Evolutionary conservation across 2,329 filamentous ascomycete species (phyloP).

Genomic region (Pleoardoris graminearum): DNA sequence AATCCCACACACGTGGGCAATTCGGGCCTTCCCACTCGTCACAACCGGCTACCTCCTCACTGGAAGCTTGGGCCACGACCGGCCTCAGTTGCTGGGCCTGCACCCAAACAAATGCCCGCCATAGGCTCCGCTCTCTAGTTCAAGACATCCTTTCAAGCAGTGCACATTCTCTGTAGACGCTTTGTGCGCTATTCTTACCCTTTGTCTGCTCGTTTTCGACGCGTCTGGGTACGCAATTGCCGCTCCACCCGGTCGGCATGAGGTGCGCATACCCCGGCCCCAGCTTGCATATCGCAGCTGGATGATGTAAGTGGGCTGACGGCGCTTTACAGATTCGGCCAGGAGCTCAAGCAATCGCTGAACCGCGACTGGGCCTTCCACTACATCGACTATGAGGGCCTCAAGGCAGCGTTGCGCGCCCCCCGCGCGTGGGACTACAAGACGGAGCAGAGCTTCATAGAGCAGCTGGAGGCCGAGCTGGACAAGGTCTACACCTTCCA

Average conservation of each 20-base stretch:
- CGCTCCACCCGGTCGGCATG: constrained; percentile 11
- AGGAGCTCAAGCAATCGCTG: constrained; percentile 92
- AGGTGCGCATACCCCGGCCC: constrained; percentile 20
- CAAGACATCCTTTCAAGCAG: constrained; percentile 4
- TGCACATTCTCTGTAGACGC: neutral
- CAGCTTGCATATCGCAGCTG: neutral
- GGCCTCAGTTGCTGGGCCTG: constrained; percentile 8
- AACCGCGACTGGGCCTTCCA: constrained; percentile 98
- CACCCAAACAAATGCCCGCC: constrained; percentile 1
- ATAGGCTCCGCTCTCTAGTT: constrained; percentile 1
- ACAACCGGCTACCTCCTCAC: neutral
- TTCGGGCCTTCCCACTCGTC: constrained; percentile 4
- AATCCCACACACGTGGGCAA: neutral
- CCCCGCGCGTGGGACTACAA: constrained; percentile 84
- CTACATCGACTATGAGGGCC: constrained; percentile 95
- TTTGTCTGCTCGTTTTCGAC: neutral
- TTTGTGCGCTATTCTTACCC: neutral
- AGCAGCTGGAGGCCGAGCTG: constrained; percentile 83
- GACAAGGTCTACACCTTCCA: constrained; percentile 98
- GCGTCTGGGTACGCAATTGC: constrained; percentile 3
- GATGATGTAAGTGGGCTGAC: constrained; percentile 24
- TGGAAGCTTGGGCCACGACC: constrained; percentile 6
- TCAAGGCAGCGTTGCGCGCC: constrained; percentile 84
- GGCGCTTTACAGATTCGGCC: constrained; percentile 70
- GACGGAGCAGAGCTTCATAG: constrained; percentile 86